A percentile compares a stretch with the other conserved stretches of the same genome.
These are phyloP conservation scores for Debaryomycetaceae sp. DNA, from an alignment of 1,139 yeast species.

Conservation along the genomic window DNA sequence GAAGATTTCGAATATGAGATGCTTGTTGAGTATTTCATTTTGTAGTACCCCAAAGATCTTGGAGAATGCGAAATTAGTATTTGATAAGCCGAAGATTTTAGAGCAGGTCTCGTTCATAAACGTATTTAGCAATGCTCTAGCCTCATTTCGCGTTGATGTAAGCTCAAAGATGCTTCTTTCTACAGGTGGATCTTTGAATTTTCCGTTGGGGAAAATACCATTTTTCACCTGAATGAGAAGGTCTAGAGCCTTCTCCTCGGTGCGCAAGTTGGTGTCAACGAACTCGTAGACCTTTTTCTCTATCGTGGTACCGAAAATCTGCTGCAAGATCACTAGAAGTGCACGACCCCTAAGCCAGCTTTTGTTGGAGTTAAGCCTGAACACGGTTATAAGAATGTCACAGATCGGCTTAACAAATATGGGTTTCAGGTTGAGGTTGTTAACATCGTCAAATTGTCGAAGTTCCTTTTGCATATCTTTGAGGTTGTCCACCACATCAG, in stretches of 20 bases:
- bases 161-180: conserved; percentile 53
- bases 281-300: conserved; percentile 62
- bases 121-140: conserved; percentile 52
- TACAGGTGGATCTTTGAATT: conserved; percentile 42
- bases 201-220: conserved; percentile 66
- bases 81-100: conserved; percentile 69
- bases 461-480: conserved; percentile 44
- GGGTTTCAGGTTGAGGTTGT: conserved; percentile 15
- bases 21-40: conserved; percentile 66
- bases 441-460: conserved; percentile 34
- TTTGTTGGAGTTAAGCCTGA: conserved; percentile 62
- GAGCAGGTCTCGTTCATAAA: conserved; percentile 66
- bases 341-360: conserved; percentile 88
- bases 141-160: conserved; percentile 53
- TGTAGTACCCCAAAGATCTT: conserved; percentile 68
- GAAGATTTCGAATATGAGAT: conserved; percentile 55
- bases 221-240: conserved; percentile 41
- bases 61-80: conserved; percentile 60
- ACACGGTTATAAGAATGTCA: conserved; percentile 67
- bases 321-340: conserved; percentile 75
- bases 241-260: conserved; percentile 50
- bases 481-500: conserved; percentile 27
- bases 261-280: conserved; percentile 28
- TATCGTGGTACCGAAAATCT: conserved; percentile 81
- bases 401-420: conserved; percentile 77